Conservation (phyloP, 2,329 filamentous ascomycete species). For the Teratosphaeria destructans region DNA sequence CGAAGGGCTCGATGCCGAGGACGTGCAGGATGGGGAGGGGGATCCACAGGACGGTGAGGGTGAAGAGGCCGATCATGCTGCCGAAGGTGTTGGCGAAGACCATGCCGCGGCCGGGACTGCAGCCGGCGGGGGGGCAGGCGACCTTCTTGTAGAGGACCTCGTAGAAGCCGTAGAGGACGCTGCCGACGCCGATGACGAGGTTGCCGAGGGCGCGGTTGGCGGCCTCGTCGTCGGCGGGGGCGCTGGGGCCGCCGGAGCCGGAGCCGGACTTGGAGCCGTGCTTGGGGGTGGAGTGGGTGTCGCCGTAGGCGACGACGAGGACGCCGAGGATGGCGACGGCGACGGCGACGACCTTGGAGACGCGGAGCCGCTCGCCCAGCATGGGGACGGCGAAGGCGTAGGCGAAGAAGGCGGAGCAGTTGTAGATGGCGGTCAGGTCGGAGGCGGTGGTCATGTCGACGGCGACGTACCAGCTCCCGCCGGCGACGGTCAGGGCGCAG, state of each 20-base stretch:
- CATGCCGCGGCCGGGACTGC: constrained; percentile 75
- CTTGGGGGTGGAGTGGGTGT: constrained; percentile 40
- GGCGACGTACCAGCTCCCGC: constrained; percentile 89
- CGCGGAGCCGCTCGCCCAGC: constrained; percentile 69
- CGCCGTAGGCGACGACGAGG: constrained; percentile 89
- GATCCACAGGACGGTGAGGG: constrained; percentile 79
- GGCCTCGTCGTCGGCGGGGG: constrained; percentile 42
- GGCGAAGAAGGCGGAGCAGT: constrained; percentile 97
- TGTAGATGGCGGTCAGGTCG: constrained; percentile 96
- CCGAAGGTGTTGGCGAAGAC: constrained; percentile 93
- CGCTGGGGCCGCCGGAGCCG: constrained; percentile 37
- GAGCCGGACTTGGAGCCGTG: constrained; percentile 47
- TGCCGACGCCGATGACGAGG: constrained; percentile 80
- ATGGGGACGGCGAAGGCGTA: constrained; percentile 93
- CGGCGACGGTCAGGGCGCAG: constrained; percentile 75
- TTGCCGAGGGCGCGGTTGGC: constrained; percentile 71
- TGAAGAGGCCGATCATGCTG: constrained; percentile 77
- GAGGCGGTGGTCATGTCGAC: constrained; percentile 87
- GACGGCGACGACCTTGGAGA: constrained; percentile 80
- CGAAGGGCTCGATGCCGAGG: constrained; percentile 70
- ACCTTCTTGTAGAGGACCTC: constrained; percentile 92
- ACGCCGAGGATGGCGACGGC: constrained; percentile 80
- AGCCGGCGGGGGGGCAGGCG: constrained; percentile 86
- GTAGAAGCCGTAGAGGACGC: constrained; percentile 89
- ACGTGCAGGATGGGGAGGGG: constrained; percentile 77